Conservation (phyloP, 306 rosid species). For the Quercus aquifolioides region DNA sequence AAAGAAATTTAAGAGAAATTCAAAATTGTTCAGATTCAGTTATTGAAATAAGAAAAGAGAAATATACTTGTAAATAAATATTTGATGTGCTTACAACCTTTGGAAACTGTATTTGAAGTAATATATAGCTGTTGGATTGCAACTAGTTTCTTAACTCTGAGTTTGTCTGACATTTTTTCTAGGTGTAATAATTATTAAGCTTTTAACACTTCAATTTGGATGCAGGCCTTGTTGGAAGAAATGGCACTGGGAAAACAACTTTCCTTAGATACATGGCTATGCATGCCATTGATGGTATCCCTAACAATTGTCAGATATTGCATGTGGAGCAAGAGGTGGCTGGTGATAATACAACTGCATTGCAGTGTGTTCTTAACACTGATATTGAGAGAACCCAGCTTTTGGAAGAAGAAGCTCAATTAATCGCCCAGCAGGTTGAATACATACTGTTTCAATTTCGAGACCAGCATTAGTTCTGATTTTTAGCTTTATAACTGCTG, state of each 20-base stretch:
- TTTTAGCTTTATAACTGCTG: not conserved
- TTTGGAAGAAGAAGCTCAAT: slow-evolving; percentile 68
- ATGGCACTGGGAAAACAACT: slow-evolving; percentile 95
- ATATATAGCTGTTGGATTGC: not conserved
- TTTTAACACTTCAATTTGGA: not conserved
- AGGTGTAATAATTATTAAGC: not conserved
- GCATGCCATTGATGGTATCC: slow-evolving; percentile 99
- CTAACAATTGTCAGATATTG: slow-evolving; percentile 84
- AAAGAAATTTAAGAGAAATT: no score
- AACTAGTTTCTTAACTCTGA: not conserved
- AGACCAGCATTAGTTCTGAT: not conserved
- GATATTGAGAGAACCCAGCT: slow-evolving; percentile 87
- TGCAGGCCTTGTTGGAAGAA: slow-evolving; percentile 94
- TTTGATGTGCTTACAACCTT: not conserved
- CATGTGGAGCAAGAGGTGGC: slow-evolving; percentile 96
- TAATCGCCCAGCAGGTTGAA: slow-evolving; percentile 70
- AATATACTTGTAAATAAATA: not conserved
- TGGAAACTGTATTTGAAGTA: not conserved
- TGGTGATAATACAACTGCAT: slow-evolving; percentile 78
- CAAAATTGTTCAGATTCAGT: not conserved
- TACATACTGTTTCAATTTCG: not conserved
- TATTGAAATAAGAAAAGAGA: not conserved
- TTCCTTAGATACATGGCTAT: slow-evolving; percentile 95
- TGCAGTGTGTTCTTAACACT: slow-evolving; percentile 95
- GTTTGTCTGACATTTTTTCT: not conserved